Evolutionary conservation across 2,329 filamentous ascomycete species (phyloP).

Genomic region (Venturia nashicola): DNA sequence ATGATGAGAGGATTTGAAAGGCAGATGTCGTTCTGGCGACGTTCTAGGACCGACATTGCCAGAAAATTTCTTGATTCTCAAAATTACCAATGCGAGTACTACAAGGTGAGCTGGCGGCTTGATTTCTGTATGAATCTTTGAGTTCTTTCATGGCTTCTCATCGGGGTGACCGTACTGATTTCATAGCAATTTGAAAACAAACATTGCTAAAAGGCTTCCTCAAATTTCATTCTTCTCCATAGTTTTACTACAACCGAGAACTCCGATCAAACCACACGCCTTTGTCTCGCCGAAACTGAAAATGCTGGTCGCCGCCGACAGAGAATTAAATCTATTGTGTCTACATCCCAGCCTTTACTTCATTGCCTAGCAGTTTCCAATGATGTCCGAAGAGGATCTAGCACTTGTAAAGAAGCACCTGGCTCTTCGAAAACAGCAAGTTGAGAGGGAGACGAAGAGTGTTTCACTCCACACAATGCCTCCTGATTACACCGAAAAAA

Average conservation of each 20-base stretch:
- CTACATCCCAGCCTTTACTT: neutral
- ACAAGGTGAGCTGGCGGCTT: too few relatives aligned
- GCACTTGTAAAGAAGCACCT: neutral
- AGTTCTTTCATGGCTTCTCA: neutral
- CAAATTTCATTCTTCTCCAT: neutral
- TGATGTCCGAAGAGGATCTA: neutral
- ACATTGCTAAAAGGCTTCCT: neutral
- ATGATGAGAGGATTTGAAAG: neutral
- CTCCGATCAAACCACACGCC: neutral
- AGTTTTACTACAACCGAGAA: neutral
- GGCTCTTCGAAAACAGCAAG: neutral
- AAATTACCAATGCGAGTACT: neutral
- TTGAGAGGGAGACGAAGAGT: neutral
- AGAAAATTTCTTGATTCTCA: neutral
- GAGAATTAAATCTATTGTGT: neutral
- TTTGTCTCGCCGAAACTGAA: neutral
- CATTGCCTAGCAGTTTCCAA: neutral
- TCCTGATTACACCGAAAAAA: neutral
- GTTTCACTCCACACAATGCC: neutral
- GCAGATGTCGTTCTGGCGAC: neutral
- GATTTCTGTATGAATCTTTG: too few relatives aligned
- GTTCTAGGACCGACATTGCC: neutral
- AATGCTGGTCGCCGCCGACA: neutral
- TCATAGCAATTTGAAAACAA: neutral
- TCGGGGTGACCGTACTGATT: too few relatives aligned